Evolutionary conservation across 257 asterid genomes (phyloP).

Genomic region (Solanum piurae): DNA sequence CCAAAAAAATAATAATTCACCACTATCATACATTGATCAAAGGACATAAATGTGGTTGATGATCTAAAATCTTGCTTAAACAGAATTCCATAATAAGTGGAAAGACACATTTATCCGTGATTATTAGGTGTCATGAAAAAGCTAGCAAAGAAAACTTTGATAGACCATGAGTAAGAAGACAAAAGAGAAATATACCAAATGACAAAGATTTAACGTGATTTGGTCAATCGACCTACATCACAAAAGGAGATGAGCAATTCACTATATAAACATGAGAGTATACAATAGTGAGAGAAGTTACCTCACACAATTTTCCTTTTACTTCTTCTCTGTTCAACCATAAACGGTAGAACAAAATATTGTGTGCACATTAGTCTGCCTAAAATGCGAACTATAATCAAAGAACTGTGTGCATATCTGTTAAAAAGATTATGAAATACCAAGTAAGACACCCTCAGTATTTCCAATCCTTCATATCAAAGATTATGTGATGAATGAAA

Average conservation of each 20-base stretch:
- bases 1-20: constrained; percentile 60
- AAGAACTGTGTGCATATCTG: constrained; percentile 90
- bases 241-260: too few relatives aligned
- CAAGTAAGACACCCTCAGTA: constrained; percentile 8
- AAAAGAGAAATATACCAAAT: too few relatives aligned
- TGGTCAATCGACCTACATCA: too few relatives aligned
- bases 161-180: too few relatives aligned
- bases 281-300: too few relatives aligned
- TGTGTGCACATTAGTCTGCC: constrained; percentile 71
- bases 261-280: too few relatives aligned
- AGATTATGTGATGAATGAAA: neutral
- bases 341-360: neutral
- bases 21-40: constrained; percentile 83
- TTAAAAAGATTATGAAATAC: constrained; percentile 10
- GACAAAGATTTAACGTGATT: too few relatives aligned
- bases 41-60: constrained; percentile 57
- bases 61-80: constrained; percentile 64
- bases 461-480: neutral
- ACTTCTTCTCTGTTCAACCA: neutral
- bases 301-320: neutral
- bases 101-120: constrained; percentile 50
- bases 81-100: constrained; percentile 70
- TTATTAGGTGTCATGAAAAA: too few relatives aligned
- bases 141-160: too few relatives aligned
- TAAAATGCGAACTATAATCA: constrained; percentile 92